Conservation (phyloP, 2,329 filamentous ascomycete species). For the Taxawa tesnikishii region DNA sequence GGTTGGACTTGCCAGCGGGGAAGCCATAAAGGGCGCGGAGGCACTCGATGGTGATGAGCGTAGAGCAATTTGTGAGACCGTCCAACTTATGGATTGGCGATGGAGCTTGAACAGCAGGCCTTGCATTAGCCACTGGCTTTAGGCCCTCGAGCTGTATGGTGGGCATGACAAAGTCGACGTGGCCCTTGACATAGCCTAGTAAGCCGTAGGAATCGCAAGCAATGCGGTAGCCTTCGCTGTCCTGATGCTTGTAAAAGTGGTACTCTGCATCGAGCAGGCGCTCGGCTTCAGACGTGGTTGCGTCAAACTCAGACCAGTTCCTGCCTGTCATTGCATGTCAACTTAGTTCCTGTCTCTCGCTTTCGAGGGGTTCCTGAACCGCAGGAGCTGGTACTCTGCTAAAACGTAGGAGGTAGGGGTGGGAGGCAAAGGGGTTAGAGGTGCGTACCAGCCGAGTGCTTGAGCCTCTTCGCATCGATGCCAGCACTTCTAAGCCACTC, state of each 20-base stretch:
- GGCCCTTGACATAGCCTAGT: no score
- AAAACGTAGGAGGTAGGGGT: no score
- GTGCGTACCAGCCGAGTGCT: no score
- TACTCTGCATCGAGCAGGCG: constrained; percentile 26
- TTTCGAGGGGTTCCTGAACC: no score
- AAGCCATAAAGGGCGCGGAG: no score
- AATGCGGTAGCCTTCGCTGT: constrained; percentile 20
- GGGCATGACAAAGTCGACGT: constrained; percentile 12
- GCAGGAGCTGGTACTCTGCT: no score
- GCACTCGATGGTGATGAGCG: constrained; percentile 13
- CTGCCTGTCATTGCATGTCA: constrained; percentile 4
- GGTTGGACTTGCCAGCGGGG: no score
- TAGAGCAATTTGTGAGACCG: no score
- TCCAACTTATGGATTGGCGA: no score
- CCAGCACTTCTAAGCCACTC: constrained; percentile 25
- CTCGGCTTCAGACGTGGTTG: constrained; percentile 24
- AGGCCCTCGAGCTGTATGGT: constrained; percentile 12
- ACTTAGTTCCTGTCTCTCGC: neutral
- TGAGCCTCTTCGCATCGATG: constrained; percentile 17
- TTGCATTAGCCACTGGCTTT: constrained; percentile 9
- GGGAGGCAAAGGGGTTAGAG: no score
- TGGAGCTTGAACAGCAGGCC: no score
- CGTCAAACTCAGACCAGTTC: constrained; percentile 29
- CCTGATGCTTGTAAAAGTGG: constrained; percentile 24
- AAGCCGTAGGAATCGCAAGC: no score